A percentile compares a stretch with the other conserved stretches of the same genome.
phyloP scores from a whole-genome alignment of 768 basidiomycete species.

The Boletus sp. region DNA sequence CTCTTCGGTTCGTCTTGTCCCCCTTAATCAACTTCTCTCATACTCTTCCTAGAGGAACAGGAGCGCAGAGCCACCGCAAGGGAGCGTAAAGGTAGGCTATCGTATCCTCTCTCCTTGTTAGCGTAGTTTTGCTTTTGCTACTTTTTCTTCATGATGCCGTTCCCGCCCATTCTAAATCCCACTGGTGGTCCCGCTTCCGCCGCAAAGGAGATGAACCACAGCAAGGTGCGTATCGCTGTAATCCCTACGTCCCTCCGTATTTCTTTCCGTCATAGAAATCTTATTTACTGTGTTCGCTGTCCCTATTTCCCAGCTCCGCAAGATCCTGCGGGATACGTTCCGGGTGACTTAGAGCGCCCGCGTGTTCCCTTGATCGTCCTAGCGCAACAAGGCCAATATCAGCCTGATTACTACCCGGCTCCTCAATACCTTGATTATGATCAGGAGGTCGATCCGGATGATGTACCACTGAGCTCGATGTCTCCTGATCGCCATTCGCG shows the following conservation, averaged over 20 bases:
- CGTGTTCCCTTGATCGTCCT: slow-evolving; percentile 59
- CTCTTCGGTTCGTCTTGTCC: slow-evolving; percentile 56
- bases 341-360: slow-evolving; percentile 38
- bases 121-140: slow-evolving; percentile 36
- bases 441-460: slow-evolving; percentile 23
- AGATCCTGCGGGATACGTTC: slow-evolving; percentile 18
- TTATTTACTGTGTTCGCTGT: slow-evolving; percentile 22
- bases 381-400: slow-evolving; percentile 52
- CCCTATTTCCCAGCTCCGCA: slow-evolving; percentile 20
- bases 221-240: slow-evolving; percentile 57
- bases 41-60: slow-evolving; percentile 56
- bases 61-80: slow-evolving; percentile 57
- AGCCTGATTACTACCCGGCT: slow-evolving; percentile 28
- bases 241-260: slow-evolving; percentile 29
- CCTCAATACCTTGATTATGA: slow-evolving; percentile 24
- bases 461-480: slow-evolving; percentile 36
- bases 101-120: slow-evolving; percentile 24
- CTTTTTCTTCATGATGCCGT: slow-evolving; percentile 32
- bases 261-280: slow-evolving; percentile 10
- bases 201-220: slow-evolving; percentile 37
- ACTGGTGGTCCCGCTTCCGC: slow-evolving; percentile 37
- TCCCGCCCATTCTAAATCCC: slow-evolving; percentile 30
- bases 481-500: slow-evolving; percentile 33
- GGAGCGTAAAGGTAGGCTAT: slow-evolving; percentile 83
- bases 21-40: not conserved